A percentile compares a stretch with the other conserved stretches of the same genome.
Evolutionary conservation across 352 stramenopile species (phyloP).

Genomic region (Globisporangium lucens): DNA sequence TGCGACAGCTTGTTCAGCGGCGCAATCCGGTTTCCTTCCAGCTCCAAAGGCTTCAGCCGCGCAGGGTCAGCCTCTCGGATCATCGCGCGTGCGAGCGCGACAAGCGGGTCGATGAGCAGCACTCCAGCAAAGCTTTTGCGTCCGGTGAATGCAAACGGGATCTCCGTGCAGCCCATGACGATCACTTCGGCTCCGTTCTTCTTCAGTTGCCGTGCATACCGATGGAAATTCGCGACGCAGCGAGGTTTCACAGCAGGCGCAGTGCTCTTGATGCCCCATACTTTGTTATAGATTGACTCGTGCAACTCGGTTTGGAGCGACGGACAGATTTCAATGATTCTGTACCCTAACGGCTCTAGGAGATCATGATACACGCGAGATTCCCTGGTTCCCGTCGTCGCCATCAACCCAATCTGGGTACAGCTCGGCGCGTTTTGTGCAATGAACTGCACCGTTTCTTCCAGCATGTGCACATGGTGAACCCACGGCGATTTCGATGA

Average conservation of each 20-base stretch:
- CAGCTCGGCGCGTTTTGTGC: conserved; percentile 37
- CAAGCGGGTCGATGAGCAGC: conserved; percentile 71
- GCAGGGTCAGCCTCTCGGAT: conserved; percentile 57
- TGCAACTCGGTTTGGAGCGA: conserved; percentile 57
- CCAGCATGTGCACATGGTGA: conserved; percentile 63
- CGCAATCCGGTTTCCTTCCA: conserved; percentile 11
- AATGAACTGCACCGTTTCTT: conserved; percentile 68
- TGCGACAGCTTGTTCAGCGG: conserved; percentile 21
- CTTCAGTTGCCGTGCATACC: conserved; percentile 43
- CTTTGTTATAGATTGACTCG: conserved; percentile 70
- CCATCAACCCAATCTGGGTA: conserved; percentile 54
- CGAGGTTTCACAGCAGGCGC: conserved; percentile 48
- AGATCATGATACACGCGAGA: conserved; percentile 72
- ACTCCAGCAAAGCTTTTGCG: conserved; percentile 37
- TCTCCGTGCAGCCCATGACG: conserved; percentile 77
- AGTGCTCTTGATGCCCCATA: conserved; percentile 76
- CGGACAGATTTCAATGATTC: conserved; percentile 48
- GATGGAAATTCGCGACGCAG: conserved; percentile 59
- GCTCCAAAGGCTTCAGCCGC: conserved; percentile 37
- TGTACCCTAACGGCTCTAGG: conserved; percentile 54
- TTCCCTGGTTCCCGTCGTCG: conserved; percentile 60
- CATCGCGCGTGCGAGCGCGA: conserved; percentile 66
- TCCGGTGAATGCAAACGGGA: conserved; percentile 66
- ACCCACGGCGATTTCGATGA: conserved; percentile 12
- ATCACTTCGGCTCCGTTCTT: conserved; percentile 57